Base-by-base conservation (phyloP, 2,329 filamentous ascomycete species). In the Epichloe brachyelytri region DNA sequence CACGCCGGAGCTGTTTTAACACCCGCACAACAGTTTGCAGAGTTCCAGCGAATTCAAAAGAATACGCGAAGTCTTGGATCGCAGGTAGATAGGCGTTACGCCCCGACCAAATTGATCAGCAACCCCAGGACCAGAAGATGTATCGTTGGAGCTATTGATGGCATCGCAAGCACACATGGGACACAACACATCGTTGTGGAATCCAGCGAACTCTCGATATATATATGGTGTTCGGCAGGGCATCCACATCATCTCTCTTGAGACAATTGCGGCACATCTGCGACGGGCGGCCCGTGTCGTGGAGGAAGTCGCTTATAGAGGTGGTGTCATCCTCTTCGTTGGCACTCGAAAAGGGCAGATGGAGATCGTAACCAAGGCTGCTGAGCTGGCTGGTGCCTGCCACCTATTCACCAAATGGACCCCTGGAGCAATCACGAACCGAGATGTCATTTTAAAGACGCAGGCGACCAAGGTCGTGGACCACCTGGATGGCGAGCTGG, bases 391-490 rank as follows among this genome's bases (percentile, higher is more conserved):
- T 0, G 77, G 80, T 52, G 88, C 81, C 2, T 97, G 86, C 64
- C 90, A 97, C 66, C 68, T 98, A 36, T 97, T 95, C 63, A 86
- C 88, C 63, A 85, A 88, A 61, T 98, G 93, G 93, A 88, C 84
- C 47, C 87, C 93, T 0, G 93, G 93, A 1, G 82, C 80, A 55
- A 88, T 98, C 61, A 97, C 93, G 38, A 98, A 98, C 70, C 85
- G 88, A 50, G 83, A 95, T 64, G 83, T 91, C 65, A 91, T 97
- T 56, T 75, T 97, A n/a, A 78, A 77, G 43, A 72, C 74, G 46
- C 85, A 83, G 63, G 70, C 69, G 51, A 77, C 85, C 50, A 85
- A 85, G 67, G 83, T 95, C 7, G 81, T 96, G 50, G 81, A 96
- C 67, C 79, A 85, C 62, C 61, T 78, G 53, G 93, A 97, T 66